Conservation (phyloP, 1,284 basidiomycete genomes). For the Cryptococcus jaspeensis region DNA sequence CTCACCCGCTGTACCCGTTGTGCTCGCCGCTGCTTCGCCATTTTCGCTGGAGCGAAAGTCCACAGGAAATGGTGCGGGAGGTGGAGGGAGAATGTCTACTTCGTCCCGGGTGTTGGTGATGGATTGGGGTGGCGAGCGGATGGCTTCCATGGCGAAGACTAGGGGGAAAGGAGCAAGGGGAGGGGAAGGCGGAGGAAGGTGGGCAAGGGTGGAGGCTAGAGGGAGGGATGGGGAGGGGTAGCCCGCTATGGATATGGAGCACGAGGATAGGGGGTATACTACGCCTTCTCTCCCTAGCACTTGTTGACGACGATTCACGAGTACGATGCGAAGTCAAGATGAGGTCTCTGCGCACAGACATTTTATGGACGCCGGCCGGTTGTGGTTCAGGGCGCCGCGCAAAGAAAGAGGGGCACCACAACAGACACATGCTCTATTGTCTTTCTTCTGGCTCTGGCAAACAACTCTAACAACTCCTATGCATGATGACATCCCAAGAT, state of each 20-base stretch:
- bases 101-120: not conserved
- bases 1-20: not conserved
- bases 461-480: not conserved
- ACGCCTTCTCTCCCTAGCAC: no score
- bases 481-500: not conserved
- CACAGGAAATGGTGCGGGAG: constrained; percentile 34
- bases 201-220: not conserved
- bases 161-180: not conserved
- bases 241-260: not conserved
- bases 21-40: not conserved
- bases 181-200: not conserved
- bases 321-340: no score
- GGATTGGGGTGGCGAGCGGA: constrained; percentile 3
- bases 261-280: no score
- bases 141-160: constrained; percentile 13
- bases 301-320: no score
- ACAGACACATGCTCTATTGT: not conserved
- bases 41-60: constrained; percentile 6
- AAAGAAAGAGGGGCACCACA: not conserved
- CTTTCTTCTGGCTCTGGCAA: not conserved
- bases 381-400: no score
- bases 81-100: constrained; percentile 23
- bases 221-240: not conserved
- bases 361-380: no score
- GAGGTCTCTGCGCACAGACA: no score